These are phyloP conservation scores for Xanthoconium purpureum DNA, from an alignment of 768 basidiomycete genomes.

Conservation along the genomic window DNA sequence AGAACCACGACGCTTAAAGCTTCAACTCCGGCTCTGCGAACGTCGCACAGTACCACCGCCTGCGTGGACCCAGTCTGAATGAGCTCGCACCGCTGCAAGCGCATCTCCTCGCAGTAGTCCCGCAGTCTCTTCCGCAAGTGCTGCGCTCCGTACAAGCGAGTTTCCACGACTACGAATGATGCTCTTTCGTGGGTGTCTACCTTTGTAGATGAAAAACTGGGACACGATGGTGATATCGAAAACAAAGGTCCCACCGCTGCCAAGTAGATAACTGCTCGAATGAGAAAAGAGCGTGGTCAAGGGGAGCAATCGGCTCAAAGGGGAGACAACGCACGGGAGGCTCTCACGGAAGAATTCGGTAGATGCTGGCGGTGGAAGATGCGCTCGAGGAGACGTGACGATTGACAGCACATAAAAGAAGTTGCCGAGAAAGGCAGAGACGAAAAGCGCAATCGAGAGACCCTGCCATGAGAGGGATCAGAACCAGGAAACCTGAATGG, in stretches of 20 bases:
- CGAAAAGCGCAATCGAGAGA: constrained; percentile 91
- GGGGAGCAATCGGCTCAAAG: not conserved
- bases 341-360: constrained; percentile 72
- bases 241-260: constrained; percentile 87
- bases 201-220: constrained; percentile 79
- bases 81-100: constrained; percentile 28
- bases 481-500: constrained; percentile 4
- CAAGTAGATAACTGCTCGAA: constrained; percentile 70
- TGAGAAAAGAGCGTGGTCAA: not conserved
- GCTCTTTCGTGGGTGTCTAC: constrained; percentile 37
- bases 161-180: constrained; percentile 25
- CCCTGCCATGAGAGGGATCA: constrained; percentile 48
- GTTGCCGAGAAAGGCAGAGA: constrained; percentile 94
- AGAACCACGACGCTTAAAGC: constrained; percentile 17
- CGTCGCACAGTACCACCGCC: constrained; percentile 21
- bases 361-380: constrained; percentile 55
- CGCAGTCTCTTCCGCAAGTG: constrained; percentile 46
- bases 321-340: constrained; percentile 63
- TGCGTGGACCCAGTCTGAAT: constrained; percentile 24
- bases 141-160: constrained; percentile 25
- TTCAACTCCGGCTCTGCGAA: constrained; percentile 40
- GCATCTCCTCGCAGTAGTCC: constrained; percentile 46
- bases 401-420: constrained; percentile 90
- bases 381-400: constrained; percentile 66
- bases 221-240: constrained; percentile 91